Evolutionary conservation across 2,329 filamentous ascomycete genomes (phyloP).

Genomic region (Ampelomyces quisqualis): DNA sequence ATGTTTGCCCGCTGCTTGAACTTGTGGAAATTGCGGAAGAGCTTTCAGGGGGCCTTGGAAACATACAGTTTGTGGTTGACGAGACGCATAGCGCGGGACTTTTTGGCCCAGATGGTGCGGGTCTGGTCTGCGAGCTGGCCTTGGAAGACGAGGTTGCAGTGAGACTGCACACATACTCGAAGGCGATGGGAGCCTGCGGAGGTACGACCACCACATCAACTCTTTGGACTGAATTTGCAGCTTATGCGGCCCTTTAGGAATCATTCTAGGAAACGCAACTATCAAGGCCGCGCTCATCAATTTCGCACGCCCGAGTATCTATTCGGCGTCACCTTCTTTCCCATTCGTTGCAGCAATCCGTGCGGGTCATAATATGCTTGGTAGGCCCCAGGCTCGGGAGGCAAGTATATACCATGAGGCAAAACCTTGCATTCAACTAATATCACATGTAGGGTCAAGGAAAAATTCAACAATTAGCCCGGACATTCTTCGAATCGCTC

Average conservation of each 20-base stretch:
- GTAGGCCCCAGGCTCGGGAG: not conserved
- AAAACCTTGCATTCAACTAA: not conserved
- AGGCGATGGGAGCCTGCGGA: slow-evolving; percentile 27
- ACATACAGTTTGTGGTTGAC: slow-evolving; percentile 64
- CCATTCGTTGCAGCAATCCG: slow-evolving; percentile 41
- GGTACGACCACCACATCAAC: slow-evolving; percentile 14
- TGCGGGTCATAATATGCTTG: slow-evolving; percentile 31
- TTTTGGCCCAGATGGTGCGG: slow-evolving; percentile 57
- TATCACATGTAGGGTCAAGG: not conserved
- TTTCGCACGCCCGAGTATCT: slow-evolving; percentile 30
- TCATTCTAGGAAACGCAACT: slow-evolving; percentile 5
- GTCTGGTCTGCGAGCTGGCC: slow-evolving; percentile 50
- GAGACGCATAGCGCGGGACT: slow-evolving; percentile 67
- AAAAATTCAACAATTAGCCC: not conserved
- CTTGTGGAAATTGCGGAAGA: slow-evolving; percentile 60
- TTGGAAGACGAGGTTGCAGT: slow-evolving; percentile 33
- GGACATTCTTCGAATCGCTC: slow-evolving; percentile 5
- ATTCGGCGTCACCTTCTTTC: slow-evolving; percentile 38
- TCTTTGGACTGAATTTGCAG: not conserved
- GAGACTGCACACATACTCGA: slow-evolving; percentile 28
- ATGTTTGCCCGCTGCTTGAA: slow-evolving; percentile 63
- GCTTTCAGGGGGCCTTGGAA: slow-evolving; percentile 55
- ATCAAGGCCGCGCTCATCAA: not conserved
- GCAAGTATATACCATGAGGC: not conserved
- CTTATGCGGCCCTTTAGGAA: no score